These are phyloP conservation scores for Aspergillus persii DNA, from an alignment of 2,329 filamentous ascomycete species.

Conservation along the genomic window DNA sequence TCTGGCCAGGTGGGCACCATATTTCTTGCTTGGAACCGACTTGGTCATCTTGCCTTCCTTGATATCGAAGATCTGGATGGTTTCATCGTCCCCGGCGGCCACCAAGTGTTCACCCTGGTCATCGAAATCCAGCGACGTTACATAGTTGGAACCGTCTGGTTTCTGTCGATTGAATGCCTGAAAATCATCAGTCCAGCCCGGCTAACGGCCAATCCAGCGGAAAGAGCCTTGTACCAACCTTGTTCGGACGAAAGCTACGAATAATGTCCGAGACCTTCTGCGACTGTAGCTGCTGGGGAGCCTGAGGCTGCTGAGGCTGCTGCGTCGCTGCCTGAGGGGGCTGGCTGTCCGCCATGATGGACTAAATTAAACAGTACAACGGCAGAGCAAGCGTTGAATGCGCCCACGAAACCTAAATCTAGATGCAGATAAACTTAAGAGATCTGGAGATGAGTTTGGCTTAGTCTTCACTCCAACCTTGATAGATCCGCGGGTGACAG, in stretches of 20 bases:
- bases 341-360: constrained; percentile 30
- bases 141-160: constrained; percentile 52
- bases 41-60: constrained; percentile 88
- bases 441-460: not conserved
- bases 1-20: constrained; percentile 87
- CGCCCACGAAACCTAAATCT: not conserved
- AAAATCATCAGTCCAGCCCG: constrained; percentile 9
- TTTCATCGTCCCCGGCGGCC: constrained; percentile 89
- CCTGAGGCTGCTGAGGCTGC: constrained; percentile 22
- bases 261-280: constrained; percentile 77
- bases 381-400: not conserved
- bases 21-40: constrained; percentile 90
- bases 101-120: constrained; percentile 91
- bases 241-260: constrained; percentile 72
- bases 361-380: not conserved
- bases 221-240: constrained; percentile 52
- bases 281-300: constrained; percentile 34
- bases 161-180: constrained; percentile 37
- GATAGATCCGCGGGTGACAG: not conserved
- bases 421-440: not conserved
- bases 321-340: constrained; percentile 20
- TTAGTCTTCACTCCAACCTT: not conserved
- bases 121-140: constrained; percentile 94
- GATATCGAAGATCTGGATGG: constrained; percentile 91
- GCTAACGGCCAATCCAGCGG: not conserved